Evolutionary conservation across 2,329 filamentous ascomycete genomes (phyloP).

Genomic region (Myrmaecium sp.): DNA sequence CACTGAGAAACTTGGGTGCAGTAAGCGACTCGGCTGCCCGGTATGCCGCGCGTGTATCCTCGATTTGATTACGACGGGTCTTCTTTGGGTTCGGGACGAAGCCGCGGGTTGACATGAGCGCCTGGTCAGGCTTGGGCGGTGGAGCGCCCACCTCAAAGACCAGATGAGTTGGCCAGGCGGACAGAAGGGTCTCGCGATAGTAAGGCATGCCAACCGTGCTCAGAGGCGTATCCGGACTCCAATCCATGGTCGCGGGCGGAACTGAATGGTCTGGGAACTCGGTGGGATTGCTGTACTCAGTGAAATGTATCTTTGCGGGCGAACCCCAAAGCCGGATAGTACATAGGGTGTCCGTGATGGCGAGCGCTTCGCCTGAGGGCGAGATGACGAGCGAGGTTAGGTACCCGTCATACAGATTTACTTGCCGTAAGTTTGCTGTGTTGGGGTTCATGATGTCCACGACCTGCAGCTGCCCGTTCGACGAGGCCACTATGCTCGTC

Average conservation of each 20-base stretch:
- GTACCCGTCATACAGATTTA: slow-evolving; percentile 54
- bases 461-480: slow-evolving; percentile 84
- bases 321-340: slow-evolving; percentile 80
- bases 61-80: slow-evolving; percentile 62
- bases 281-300: slow-evolving; percentile 59
- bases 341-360: slow-evolving; percentile 62
- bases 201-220: slow-evolving; percentile 83
- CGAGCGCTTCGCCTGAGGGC: slow-evolving; percentile 71
- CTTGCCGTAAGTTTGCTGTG: slow-evolving; percentile 68
- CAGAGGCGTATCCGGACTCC: slow-evolving; percentile 59
- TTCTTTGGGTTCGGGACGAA: slow-evolving; percentile 64
- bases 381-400: slow-evolving; percentile 73
- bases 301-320: slow-evolving; percentile 69
- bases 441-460: slow-evolving; percentile 92
- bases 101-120: slow-evolving; percentile 49
- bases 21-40: slow-evolving; percentile 44
- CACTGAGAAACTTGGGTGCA: slow-evolving; percentile 87
- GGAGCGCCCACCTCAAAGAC: slow-evolving; percentile 75
- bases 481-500: slow-evolving; percentile 83
- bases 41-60: slow-evolving; percentile 50
- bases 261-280: slow-evolving; percentile 55
- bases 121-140: slow-evolving; percentile 57
- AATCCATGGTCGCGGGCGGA: slow-evolving; percentile 45
- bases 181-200: slow-evolving; percentile 75
- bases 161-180: slow-evolving; percentile 74